Conservation (phyloP, 768 basidiomycete genomes). For the Termitomyces sp. region DNA sequence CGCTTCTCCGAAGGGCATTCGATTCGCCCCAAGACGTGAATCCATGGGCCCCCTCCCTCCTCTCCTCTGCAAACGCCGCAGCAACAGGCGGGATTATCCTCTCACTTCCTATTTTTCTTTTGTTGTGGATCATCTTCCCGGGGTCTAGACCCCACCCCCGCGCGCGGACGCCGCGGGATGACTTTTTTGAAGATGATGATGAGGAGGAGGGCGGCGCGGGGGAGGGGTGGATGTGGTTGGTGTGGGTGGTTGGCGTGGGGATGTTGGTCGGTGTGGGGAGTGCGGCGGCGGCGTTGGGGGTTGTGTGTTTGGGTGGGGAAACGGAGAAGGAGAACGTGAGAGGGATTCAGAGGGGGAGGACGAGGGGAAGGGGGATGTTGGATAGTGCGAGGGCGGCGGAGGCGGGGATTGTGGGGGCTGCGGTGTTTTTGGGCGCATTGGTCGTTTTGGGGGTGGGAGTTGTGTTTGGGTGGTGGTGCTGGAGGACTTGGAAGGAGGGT, state of each 20-base stretch:
- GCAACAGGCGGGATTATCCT: conserved; percentile 32
- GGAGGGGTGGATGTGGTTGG: too few relatives aligned
- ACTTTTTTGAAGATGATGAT: conserved; percentile 1
- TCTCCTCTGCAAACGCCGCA: conserved; percentile 28
- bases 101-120: conserved; percentile 27
- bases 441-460: conserved; percentile 9
- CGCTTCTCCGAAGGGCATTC: conserved; percentile 22
- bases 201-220: too few relatives aligned
- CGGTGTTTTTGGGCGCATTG: conserved; percentile 18
- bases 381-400: conserved; percentile 24
- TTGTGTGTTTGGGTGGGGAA: not conserved
- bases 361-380: conserved; percentile 17
- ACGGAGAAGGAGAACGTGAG: too few relatives aligned
- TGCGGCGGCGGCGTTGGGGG: not conserved
- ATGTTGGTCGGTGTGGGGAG: not conserved
- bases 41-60: conserved; percentile 19
- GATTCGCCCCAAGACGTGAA: not conserved
- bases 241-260: not conserved
- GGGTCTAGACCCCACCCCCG: conserved; percentile 13
- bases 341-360: not conserved
- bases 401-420: conserved; percentile 31
- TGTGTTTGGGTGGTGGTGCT: conserved; percentile 9
- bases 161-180: not conserved
- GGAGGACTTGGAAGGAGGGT: too few relatives aligned
- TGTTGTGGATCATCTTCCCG: conserved; percentile 27